Conservation (phyloP, 805 yeast genomes). For the Isabelozyma gotoi region DNA sequence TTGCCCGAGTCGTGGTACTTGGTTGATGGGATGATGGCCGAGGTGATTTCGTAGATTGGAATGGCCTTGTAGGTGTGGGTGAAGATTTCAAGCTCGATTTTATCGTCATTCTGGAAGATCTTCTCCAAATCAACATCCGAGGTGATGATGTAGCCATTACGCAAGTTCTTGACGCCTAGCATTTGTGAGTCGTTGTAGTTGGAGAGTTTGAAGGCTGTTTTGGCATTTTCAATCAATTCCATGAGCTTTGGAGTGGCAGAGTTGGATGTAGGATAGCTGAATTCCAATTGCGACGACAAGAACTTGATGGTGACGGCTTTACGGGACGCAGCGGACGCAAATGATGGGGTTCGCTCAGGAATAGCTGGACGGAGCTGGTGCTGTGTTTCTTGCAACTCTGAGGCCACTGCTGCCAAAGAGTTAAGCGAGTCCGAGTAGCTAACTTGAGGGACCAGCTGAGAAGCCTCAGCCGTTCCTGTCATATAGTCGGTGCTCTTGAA, state of each 20-base stretch:
- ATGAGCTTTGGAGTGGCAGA: slow-evolving; percentile 78
- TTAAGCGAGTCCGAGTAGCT: slow-evolving; percentile 12
- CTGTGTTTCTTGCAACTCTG: slow-evolving; percentile 17
- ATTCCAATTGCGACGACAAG: slow-evolving; percentile 55
- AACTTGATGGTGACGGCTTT: slow-evolving; percentile 47
- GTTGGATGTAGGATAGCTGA: slow-evolving; percentile 61
- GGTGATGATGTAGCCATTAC: slow-evolving; percentile 23
- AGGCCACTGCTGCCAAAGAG: slow-evolving; percentile 37
- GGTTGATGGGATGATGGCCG: slow-evolving; percentile 24
- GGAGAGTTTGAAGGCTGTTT: slow-evolving; percentile 56
- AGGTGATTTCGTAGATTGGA: slow-evolving; percentile 36
- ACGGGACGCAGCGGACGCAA: slow-evolving; percentile 7
- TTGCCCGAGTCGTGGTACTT: slow-evolving; percentile 16
- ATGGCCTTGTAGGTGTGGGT: slow-evolving; percentile 33
- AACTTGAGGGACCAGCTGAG: not conserved
- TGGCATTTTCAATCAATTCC: slow-evolving; percentile 79
- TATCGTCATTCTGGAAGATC: slow-evolving; percentile 28
- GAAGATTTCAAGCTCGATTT: slow-evolving; percentile 37
- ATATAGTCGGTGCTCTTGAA: slow-evolving; percentile 12
- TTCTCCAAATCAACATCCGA: slow-evolving; percentile 39
- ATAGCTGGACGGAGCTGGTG: not conserved
- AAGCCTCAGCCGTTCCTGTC: slow-evolving; percentile 8
- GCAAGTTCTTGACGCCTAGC: slow-evolving; percentile 26
- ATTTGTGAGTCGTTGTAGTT: slow-evolving; percentile 7
- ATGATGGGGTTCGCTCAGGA: not conserved